Evolutionary conservation across 352 stramenopile genomes (phyloP).

Genomic region (Pythium pyrilobum): DNA sequence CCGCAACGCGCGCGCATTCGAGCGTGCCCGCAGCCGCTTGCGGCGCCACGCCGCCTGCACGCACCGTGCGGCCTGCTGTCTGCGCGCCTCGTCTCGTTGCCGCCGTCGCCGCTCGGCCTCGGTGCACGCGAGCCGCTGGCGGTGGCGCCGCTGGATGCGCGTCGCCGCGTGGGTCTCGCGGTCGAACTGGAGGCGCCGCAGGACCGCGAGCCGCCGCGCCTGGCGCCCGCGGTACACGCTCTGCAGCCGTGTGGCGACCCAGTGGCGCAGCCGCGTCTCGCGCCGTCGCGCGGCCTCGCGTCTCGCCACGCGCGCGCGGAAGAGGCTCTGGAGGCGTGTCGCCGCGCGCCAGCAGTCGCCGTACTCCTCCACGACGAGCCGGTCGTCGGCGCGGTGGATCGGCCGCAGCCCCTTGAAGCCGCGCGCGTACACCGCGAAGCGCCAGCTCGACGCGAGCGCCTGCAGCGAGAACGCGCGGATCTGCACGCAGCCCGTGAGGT

Average conservation of each 20-base stretch:
- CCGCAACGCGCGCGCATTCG: constrained; percentile 16
- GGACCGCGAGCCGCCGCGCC: constrained; percentile 36
- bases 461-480: constrained; percentile 51
- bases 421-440: constrained; percentile 40
- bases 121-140: constrained; percentile 21
- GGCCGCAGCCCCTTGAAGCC: constrained; percentile 78
- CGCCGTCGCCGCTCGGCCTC: constrained; percentile 14
- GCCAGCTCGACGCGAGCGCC: constrained; percentile 51
- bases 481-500: constrained; percentile 48
- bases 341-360: constrained; percentile 63
- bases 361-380: constrained; percentile 84
- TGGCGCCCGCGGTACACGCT: constrained; percentile 59
- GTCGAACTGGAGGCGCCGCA: constrained; percentile 39
- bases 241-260: constrained; percentile 55
- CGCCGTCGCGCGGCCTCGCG: constrained; percentile 32
- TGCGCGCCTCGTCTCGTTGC: constrained; percentile 12
- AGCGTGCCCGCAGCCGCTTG: constrained; percentile 29
- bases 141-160: constrained; percentile 47
- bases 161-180: constrained; percentile 56
- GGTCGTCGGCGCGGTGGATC: constrained; percentile 67
- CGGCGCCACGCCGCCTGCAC: constrained; percentile 46
- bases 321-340: constrained; percentile 63
- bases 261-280: constrained; percentile 42
- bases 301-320: constrained; percentile 45
- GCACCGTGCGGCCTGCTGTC: constrained; percentile 21